A percentile compares a stretch with the other conserved stretches of the same genome.
Conservation (phyloP, 148 eudicot species). For the Camellia japonica region DNA sequence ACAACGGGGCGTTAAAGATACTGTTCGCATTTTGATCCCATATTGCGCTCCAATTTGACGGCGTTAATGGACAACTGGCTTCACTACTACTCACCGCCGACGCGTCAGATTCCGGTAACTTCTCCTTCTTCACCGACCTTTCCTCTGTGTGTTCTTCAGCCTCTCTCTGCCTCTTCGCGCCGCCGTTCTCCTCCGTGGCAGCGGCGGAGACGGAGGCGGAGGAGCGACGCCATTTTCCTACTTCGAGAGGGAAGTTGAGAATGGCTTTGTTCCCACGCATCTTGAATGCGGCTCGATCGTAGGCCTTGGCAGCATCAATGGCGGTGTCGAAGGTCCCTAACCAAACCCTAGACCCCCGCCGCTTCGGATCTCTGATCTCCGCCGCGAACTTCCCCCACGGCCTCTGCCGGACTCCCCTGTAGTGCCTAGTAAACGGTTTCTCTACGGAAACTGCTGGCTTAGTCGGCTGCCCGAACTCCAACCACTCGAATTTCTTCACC, state of each 20-base stretch:
- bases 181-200: neutral
- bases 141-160: neutral
- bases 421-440: slow-evolving; percentile 20
- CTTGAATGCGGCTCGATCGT: slow-evolving; percentile 52
- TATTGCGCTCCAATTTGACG: slow-evolving; percentile 47
- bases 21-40: slow-evolving; percentile 24
- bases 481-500: neutral
- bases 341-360: slow-evolving; percentile 49
- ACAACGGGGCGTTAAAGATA: no score
- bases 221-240: slow-evolving; percentile 21
- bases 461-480: slow-evolving; percentile 23
- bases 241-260: slow-evolving; percentile 53
- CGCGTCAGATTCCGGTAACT: neutral
- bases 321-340: slow-evolving; percentile 55
- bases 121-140: slow-evolving; percentile 28
- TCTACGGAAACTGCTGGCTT: neutral
- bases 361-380: slow-evolving; percentile 54
- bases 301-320: slow-evolving; percentile 52
- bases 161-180: slow-evolving; percentile 17
- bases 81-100: neutral
- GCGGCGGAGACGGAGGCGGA: neutral
- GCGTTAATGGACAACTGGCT: slow-evolving; percentile 40
- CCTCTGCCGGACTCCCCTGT: slow-evolving; percentile 53
- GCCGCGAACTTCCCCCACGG: slow-evolving; percentile 66
- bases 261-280: slow-evolving; percentile 52